A percentile compares a stretch with the other conserved stretches of the same genome.
These are phyloP conservation scores for Amphicarpaea edgeworthii DNA, from an alignment of 306 rosid genomes.

Conservation along the genomic window DNA sequence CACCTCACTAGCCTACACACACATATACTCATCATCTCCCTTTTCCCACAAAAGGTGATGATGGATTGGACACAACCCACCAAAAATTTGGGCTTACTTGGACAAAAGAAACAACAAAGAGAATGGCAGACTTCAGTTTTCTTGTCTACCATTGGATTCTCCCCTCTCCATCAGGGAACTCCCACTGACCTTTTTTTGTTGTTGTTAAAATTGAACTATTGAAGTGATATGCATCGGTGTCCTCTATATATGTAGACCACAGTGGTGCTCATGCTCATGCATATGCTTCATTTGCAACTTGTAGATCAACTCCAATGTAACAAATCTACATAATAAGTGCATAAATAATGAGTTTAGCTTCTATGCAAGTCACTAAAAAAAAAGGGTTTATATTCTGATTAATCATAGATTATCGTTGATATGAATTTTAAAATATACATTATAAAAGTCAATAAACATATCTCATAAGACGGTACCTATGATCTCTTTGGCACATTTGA, in stretches of 20 bases:
- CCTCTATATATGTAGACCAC: slow-evolving; percentile 40
- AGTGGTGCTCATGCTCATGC: slow-evolving; percentile 44
- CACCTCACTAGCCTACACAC: slow-evolving; percentile 64
- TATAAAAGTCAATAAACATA: neutral
- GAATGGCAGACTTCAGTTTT: slow-evolving; percentile 53
- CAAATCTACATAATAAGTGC: slow-evolving; percentile 52
- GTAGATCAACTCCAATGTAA: slow-evolving; percentile 46
- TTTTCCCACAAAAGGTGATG: slow-evolving; percentile 63
- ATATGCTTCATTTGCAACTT: slow-evolving; percentile 47
- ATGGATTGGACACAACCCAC: slow-evolving; percentile 66
- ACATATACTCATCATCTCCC: slow-evolving; percentile 61
- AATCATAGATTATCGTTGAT: neutral
- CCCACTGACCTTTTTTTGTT: slow-evolving; percentile 47
- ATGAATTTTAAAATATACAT: too few species aligned
- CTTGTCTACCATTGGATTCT: slow-evolving; percentile 61
- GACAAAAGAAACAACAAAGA: slow-evolving; percentile 47
- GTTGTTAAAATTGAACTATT: slow-evolving; percentile 53
- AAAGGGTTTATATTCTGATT: neutral
- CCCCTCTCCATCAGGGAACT: slow-evolving; percentile 73
- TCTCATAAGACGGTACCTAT: slow-evolving; percentile 40
- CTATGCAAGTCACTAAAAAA: neutral
- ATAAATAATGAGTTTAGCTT: neutral
- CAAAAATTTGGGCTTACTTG: slow-evolving; percentile 69
- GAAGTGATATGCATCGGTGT: slow-evolving; percentile 49
- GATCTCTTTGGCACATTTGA: slow-evolving; percentile 33